Evolutionary conservation across 139 green algal species (phyloP).

Genomic region (Bryopsis sp.): DNA sequence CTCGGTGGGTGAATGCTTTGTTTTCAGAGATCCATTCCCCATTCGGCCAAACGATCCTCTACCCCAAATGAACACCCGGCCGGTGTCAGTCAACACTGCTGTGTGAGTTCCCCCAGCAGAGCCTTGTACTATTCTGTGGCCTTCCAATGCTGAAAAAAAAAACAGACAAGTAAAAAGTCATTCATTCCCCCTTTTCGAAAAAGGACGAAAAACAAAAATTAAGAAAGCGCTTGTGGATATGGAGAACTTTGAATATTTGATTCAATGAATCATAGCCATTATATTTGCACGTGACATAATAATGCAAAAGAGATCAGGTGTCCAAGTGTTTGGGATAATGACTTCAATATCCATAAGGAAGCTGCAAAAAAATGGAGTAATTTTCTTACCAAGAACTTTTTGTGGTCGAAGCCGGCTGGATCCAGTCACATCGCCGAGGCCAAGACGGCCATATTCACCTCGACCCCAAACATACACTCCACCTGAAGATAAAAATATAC

Average conservation of each 20-base stretch:
- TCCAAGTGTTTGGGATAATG: too few species aligned
- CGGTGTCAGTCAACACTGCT: conserved; percentile 46
- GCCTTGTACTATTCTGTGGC: conserved; percentile 33
- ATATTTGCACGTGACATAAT: too few species aligned
- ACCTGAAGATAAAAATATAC: conserved; percentile 17
- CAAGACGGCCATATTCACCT: conserved; percentile 83
- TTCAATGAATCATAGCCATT: not conserved
- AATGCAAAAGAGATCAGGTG: too few species aligned
- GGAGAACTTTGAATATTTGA: too few species aligned
- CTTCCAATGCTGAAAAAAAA: conserved; percentile 20
- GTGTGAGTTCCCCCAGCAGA: conserved; percentile 67
- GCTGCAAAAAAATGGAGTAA: not conserved
- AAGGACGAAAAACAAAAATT: too few species aligned
- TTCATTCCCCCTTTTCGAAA: too few species aligned
- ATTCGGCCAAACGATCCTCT: conserved; percentile 57
- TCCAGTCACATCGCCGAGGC: conserved; percentile 62
- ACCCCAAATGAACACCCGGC: conserved; percentile 74
- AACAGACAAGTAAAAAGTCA: conserved; percentile 2
- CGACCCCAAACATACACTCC: conserved; percentile 76
- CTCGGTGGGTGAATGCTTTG: conserved; percentile 52
- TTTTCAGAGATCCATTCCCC: conserved; percentile 29
- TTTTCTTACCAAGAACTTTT: conserved; percentile 32
- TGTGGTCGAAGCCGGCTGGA: conserved; percentile 58
- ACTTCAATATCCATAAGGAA: too few species aligned
- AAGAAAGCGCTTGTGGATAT: too few species aligned